phyloP scores from a whole-genome alignment of 108 stramenopile genomes.

The Nannochloropsis salina region DNA sequence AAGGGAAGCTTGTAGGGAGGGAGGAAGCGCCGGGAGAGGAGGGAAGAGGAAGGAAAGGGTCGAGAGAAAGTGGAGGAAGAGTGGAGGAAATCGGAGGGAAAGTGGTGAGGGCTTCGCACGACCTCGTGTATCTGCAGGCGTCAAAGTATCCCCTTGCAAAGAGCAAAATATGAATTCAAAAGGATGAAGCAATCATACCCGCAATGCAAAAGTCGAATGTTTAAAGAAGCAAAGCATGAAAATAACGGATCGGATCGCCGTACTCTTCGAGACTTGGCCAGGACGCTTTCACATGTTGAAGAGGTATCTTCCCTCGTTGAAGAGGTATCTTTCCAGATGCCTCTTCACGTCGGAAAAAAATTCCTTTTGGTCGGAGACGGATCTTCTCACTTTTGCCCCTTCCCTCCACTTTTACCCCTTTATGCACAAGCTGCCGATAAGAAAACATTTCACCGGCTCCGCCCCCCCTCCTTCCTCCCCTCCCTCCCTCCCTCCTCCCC shows the following conservation, averaged over 20 bases:
- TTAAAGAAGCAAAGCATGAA: not conserved
- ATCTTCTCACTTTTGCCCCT: not conserved
- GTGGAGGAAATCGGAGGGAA: not conserved
- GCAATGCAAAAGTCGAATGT: not conserved
- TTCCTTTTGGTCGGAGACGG: too few species aligned
- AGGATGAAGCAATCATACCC: too few species aligned
- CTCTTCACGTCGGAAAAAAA: too few species aligned
- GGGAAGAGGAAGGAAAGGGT: not conserved
- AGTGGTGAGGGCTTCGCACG: too few species aligned
- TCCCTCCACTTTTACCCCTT: not conserved
- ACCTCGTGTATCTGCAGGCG: too few species aligned
- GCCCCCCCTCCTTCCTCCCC: not conserved
- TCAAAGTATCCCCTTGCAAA: too few species aligned
- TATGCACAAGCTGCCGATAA: not conserved
- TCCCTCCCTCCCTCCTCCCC: not conserved
- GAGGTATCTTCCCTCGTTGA: too few species aligned
- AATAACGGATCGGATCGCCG: not conserved
- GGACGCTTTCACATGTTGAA: too few species aligned
- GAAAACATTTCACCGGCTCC: not conserved
- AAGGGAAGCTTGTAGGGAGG: not conserved
- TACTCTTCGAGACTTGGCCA: too few species aligned
- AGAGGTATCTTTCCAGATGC: too few species aligned
- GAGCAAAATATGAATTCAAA: too few species aligned
- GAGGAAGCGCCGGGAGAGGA: not conserved
- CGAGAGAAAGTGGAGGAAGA: constrained; percentile 6